phyloP scores from a whole-genome alignment of 176 grass and related monocot species.

The Tuctoria greenei region DNA sequence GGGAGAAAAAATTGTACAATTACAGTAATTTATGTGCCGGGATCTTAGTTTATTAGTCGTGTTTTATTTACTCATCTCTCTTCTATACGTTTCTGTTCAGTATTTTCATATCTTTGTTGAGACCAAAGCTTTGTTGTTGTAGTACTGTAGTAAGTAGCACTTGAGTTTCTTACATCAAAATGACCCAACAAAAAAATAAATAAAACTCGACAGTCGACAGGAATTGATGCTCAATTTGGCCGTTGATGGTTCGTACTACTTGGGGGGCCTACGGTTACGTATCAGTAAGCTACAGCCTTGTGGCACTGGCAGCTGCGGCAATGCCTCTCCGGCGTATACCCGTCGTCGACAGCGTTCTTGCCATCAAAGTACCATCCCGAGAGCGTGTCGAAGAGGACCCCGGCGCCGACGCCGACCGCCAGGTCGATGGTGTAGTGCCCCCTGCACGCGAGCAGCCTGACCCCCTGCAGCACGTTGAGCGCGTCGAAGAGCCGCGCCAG shows the following conservation, averaged over 20 bases:
- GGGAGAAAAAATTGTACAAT: conserved; percentile 15
- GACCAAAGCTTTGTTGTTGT: no score
- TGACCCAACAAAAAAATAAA: neutral
- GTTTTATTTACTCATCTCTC: no score
- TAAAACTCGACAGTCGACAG: conserved; percentile 29
- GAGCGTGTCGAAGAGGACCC: conserved; percentile 72
- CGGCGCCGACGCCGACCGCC: conserved; percentile 70
- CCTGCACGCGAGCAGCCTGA: conserved; percentile 89
- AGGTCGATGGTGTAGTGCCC: conserved; percentile 97
- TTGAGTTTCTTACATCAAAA: conserved; percentile 21
- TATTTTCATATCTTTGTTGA: no score
- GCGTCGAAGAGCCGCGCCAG: conserved; percentile 66
- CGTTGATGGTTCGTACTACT: neutral
- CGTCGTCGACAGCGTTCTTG: conserved; percentile 13
- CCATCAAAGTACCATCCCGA: conserved; percentile 61
- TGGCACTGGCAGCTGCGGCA: conserved; percentile 53
- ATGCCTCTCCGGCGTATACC: neutral
- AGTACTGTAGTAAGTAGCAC: conserved; percentile 12
- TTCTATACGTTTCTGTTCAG: no score
- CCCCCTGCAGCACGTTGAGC: conserved; percentile 66
- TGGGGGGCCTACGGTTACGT: neutral
- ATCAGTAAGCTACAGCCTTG: conserved; percentile 30
- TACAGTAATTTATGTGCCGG: neutral
- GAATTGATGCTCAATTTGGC: conserved; percentile 5
- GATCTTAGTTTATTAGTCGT: no score